Conservation (phyloP, 495 filamentous ascomycete species). For the Daldinia bambusicola region DNA sequence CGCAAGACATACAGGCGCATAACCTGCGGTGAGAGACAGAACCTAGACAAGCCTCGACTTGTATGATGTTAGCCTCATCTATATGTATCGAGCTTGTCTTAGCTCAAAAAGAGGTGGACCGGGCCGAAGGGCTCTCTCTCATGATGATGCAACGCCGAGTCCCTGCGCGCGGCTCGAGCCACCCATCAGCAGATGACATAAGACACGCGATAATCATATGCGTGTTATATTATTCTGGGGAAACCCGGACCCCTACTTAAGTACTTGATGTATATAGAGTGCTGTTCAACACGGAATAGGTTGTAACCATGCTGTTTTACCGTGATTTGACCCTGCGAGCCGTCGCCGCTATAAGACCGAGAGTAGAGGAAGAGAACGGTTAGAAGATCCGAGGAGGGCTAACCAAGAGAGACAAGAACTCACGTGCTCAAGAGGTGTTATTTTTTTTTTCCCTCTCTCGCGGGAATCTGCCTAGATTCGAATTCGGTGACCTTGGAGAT, state of each 20-base stretch:
- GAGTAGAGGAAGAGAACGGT: conserved; percentile 3
- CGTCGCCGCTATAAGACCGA: conserved; percentile 39
- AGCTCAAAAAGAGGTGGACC: conserved; percentile 6
- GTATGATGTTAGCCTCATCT: conserved; percentile 17
- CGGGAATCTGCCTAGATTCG: conserved; percentile 26
- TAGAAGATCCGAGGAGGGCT: conserved; percentile 15
- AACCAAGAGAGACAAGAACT: conserved; percentile 35
- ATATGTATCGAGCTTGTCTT: conserved; percentile 12
- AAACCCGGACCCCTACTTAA: conserved; percentile 28
- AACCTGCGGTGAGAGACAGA: neutral
- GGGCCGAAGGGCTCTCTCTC: conserved; percentile 17
- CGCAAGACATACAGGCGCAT: conserved; percentile 33
- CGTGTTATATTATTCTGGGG: conserved; percentile 32
- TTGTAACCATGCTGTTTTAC: conserved; percentile 12
- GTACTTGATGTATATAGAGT: neutral
- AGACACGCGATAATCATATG: conserved; percentile 8
- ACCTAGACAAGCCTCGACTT: conserved; percentile 4
- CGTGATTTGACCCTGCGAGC: conserved; percentile 20
- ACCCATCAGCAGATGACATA: neutral
- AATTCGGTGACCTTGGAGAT: conserved; percentile 26
- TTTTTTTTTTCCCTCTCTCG: neutral
- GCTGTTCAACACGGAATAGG: conserved; percentile 9
- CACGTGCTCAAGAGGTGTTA: conserved; percentile 22
- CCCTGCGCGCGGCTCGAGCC: no score
- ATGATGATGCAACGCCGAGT: conserved; percentile 14